Evolutionary conservation across 371 early-diverging fungal species (phyloP).

Genomic region (Lichtheimia ramosa): DNA sequence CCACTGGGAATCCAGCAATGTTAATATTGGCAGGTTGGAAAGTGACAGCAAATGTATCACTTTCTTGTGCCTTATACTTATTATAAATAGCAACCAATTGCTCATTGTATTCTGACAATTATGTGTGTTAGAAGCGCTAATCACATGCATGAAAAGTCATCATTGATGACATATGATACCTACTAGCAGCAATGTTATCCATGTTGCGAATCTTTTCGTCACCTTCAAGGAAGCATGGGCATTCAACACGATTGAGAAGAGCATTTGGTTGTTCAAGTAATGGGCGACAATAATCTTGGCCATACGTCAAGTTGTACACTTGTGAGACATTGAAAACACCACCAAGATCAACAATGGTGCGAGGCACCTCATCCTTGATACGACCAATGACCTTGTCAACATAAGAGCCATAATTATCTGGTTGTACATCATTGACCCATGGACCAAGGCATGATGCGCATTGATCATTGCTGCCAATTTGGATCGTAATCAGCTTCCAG

Average conservation of each 20-base stretch:
- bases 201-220: constrained; percentile 1
- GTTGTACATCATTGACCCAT: constrained; percentile 4
- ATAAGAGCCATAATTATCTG: constrained; percentile 12
- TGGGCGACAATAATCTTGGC: constrained; percentile 14
- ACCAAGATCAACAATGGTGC: constrained; percentile 12
- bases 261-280: background rate
- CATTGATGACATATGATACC: background rate
- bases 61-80: constrained; percentile 8
- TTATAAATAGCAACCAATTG: constrained; percentile 6
- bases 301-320: constrained; percentile 9
- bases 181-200: constrained; percentile 2
- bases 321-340: constrained; percentile 16
- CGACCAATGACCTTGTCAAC: constrained; percentile 9
- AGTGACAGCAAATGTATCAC: constrained; percentile 9
- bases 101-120: constrained; percentile 6
- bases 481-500: constrained; percentile 48
- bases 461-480: constrained; percentile 36
- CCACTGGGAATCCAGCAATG: constrained; percentile 8
- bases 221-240: constrained; percentile 13
- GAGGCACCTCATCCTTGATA: constrained; percentile 12
- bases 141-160: background rate
- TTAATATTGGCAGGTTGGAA: constrained; percentile 10
- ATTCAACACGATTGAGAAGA: constrained; percentile 12
- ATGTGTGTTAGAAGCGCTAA: background rate
- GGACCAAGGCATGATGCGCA: constrained; percentile 15